Evolutionary conservation across 345 rosid species (phyloP), one percentile per base, ranked within the genome.

Genomic region (Citropsis articulata): DNA sequence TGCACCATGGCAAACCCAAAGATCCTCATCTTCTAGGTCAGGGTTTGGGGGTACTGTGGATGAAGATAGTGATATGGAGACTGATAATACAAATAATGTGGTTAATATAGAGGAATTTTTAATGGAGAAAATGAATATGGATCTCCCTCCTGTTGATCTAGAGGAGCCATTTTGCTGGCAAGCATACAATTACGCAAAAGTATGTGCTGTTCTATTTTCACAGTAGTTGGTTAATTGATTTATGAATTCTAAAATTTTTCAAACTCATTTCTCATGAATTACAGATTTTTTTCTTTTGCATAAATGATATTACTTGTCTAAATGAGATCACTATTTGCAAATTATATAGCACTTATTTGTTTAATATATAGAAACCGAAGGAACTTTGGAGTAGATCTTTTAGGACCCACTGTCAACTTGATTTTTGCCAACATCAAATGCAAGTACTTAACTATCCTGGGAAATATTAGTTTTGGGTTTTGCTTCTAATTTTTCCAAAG

Each of bases 141-240:
- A 88, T 83, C 98, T 96, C 81, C 95, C 94, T 72, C 88, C 95
- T 13, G 93, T 80, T 80, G 98, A 92, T 76, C 88, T 92, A 72
- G 97, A 96, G 86, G 98, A 96, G 87, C 97, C 99, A 3, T 94
- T 92, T 80, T 92, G 94, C 82, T 96, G 99, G 97, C 94, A 89
- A 73, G 98, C 98, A 31, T 96, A 94, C 87, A 86, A 87, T 83
- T 94, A 90, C 80, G 98, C 99, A 27, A 96, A 94, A 85, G 91
- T 91, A 87, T 78, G 90, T 59, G 53, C 66, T 74, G 69, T 75
- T 4, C 68, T 57, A 6, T 76, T 75, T 63, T 33, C 50, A 60
- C 55, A 53, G 75, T 66, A 63, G 63, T 66, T 64, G 66, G 64
- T 78, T 42, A 30, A 73, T 27, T 68, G 63, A 70, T 79, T 27